These are phyloP conservation scores for Eurotiales sp. DNA, from an alignment of 2,329 filamentous ascomycete species.

Conservation along the genomic window DNA sequence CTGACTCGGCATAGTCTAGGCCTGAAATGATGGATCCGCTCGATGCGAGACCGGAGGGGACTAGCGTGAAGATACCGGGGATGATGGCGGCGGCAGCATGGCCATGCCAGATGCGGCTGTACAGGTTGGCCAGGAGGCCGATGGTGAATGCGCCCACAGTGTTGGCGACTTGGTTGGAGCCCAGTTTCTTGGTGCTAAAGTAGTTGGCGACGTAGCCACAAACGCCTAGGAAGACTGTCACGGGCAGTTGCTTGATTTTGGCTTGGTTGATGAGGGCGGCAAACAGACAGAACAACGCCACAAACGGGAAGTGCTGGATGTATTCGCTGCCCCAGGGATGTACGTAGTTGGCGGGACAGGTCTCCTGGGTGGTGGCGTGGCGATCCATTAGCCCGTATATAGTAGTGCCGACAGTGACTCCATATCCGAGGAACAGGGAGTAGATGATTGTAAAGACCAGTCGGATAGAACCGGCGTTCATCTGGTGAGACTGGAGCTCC, in stretches of 20 bases:
- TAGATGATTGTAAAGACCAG: slow-evolving; percentile 74
- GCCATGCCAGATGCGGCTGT: slow-evolving; percentile 70
- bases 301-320: slow-evolving; percentile 64
- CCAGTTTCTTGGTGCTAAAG: slow-evolving; percentile 65
- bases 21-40: slow-evolving; percentile 56
- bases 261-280: slow-evolving; percentile 78
- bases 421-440: slow-evolving; percentile 68
- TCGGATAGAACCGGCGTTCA: slow-evolving; percentile 68
- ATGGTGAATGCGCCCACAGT: slow-evolving; percentile 75
- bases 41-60: slow-evolving; percentile 59
- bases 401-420: slow-evolving; percentile 64
- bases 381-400: slow-evolving; percentile 60
- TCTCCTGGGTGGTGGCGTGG: slow-evolving; percentile 49
- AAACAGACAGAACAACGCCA: slow-evolving; percentile 69
- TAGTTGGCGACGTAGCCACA: slow-evolving; percentile 74
- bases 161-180: slow-evolving; percentile 70
- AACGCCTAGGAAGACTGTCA: slow-evolving; percentile 72
- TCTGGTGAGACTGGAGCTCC: slow-evolving; percentile 65
- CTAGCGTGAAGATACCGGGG: slow-evolving; percentile 77
- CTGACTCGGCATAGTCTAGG: slow-evolving; percentile 55
- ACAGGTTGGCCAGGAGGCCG: slow-evolving; percentile 74
- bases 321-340: slow-evolving; percentile 44
- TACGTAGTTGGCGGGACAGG: slow-evolving; percentile 48
- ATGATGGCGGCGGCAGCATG: slow-evolving; percentile 83
- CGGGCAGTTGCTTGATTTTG: slow-evolving; percentile 72